Evolutionary conservation across 306 rosid species (phyloP), one percentile per base, ranked within the genome.

Genomic region (Vigna hirtella): DNA sequence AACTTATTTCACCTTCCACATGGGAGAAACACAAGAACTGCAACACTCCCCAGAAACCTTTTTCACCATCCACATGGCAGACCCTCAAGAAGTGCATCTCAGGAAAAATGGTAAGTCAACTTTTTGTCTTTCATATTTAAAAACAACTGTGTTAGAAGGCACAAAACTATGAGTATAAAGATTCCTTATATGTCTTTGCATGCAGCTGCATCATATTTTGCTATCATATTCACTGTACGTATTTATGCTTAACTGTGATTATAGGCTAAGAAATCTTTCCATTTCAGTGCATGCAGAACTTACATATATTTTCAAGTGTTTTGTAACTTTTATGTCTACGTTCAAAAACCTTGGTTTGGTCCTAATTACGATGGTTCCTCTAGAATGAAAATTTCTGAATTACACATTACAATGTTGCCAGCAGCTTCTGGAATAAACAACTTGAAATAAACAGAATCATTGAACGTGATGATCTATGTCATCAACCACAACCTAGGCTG

Each of bases 71-170:
- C 24, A 73, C 51, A 73, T 85, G 85, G 81, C 65, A 68, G 76
- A 81, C 20, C 63, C 75, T 68, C 79, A 57, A 74, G 76, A 73
- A 81, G n/a, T 62, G 38, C 81, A 63, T 17, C 81, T 85, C 7
- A 16, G 6, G 47, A 74, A 73, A 36, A 49, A 26, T 43, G 76
- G 81, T 85, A 47, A 43, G 78, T 73, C 47, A 68, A 14, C 28
- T 51, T 36, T 58, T 77, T 55, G 67, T 59, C 53, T 36, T 70
- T 58, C 16, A n/a, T 26, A 15, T 73, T 73, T 4, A 2, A 13
- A 72, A 51, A 7, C 5, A 18, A n/a, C 20, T 68, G 55, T 43
- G 4, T 43, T 40, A 12, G 52, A 63, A 40, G 47, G 2, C 47
- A 42, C 47, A 43, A 71, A 20, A 66, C 15, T 48, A 63, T 66